phyloP scores from a whole-genome alignment of 306 rosid genomes.

The Vigna reflexopilosa region DNA sequence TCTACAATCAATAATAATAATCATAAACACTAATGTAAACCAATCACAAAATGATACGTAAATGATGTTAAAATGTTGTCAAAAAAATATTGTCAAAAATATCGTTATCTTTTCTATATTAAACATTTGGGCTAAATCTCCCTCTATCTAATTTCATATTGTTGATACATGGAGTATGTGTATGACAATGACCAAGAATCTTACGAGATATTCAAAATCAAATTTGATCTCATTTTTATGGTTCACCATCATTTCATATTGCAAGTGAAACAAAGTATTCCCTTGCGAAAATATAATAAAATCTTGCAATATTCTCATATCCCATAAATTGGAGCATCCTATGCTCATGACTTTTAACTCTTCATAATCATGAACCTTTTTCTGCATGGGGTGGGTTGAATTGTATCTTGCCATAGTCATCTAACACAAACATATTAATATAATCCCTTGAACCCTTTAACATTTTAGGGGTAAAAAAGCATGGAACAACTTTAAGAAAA shows the following conservation, averaged over 20 bases:
- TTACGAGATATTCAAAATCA: conserved; percentile 47
- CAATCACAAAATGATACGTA: no score
- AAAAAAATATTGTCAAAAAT: no score
- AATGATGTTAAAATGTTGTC: no score
- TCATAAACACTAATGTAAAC: no score
- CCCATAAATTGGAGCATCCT: conserved; percentile 41
- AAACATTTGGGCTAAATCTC: not conserved
- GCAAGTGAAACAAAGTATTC: conserved; percentile 41
- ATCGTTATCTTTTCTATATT: not conserved
- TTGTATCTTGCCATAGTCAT: conserved; percentile 7
- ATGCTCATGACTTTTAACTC: conserved; percentile 24
- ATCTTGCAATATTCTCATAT: conserved; percentile 43
- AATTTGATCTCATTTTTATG: conserved; percentile 46
- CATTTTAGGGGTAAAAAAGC: not conserved
- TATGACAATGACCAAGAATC: conserved; percentile 47
- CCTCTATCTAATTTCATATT: conserved; percentile 23
- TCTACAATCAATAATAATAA: no score
- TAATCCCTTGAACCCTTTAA: not conserved
- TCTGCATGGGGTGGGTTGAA: conserved; percentile 19
- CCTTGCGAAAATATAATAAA: conserved; percentile 22
- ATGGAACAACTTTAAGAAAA: conserved; percentile 30
- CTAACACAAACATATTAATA: not conserved
- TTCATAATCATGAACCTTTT: not conserved
- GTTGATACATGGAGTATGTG: conserved; percentile 32
- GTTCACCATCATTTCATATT: conserved; percentile 32